Percentiles rank a stretch among this genome's conserved stretches.
Evolutionary conservation across 345 rosid genomes (phyloP).

Genomic region (Syzygium aromaticum): DNA sequence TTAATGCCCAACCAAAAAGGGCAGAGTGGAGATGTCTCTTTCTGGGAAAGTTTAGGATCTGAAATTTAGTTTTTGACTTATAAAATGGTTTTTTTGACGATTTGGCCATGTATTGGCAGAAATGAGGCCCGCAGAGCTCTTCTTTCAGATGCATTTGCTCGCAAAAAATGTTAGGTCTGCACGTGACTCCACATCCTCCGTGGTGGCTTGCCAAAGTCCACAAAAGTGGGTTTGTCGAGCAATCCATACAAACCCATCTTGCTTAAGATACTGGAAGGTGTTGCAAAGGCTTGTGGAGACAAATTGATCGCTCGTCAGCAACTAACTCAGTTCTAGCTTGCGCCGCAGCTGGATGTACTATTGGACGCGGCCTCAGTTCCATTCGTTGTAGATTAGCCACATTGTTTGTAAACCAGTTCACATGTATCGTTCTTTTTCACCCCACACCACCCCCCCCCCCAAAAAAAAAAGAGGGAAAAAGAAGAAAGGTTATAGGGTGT

Average conservation of each 20-base stretch:
- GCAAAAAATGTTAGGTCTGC: conserved; percentile 35
- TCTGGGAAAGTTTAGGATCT: background rate
- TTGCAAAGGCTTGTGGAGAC: conserved; percentile 36
- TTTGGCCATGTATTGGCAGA: conserved; percentile 26
- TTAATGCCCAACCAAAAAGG: background rate
- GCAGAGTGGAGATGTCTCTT: background rate
- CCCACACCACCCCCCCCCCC: no score
- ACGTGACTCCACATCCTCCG: conserved; percentile 19
- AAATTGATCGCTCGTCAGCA: background rate
- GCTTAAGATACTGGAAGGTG: conserved; percentile 70
- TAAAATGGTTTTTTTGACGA: background rate
- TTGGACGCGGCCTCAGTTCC: background rate
- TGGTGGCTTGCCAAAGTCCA: conserved; percentile 57
- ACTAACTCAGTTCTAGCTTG: background rate
- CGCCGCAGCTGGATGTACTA: background rate
- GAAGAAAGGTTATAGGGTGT: background rate
- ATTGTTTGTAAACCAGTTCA: background rate
- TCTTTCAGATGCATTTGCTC: conserved; percentile 89
- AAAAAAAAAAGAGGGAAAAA: background rate
- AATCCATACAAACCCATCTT: conserved; percentile 77
- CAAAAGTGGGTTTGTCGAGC: conserved; percentile 80
- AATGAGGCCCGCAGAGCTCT: conserved; percentile 85
- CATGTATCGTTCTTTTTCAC: background rate
- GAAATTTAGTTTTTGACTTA: background rate
- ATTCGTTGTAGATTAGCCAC: background rate